Conservation (phyloP, 306 rosid genomes). For the Elaeagnus macrophylla region DNA sequence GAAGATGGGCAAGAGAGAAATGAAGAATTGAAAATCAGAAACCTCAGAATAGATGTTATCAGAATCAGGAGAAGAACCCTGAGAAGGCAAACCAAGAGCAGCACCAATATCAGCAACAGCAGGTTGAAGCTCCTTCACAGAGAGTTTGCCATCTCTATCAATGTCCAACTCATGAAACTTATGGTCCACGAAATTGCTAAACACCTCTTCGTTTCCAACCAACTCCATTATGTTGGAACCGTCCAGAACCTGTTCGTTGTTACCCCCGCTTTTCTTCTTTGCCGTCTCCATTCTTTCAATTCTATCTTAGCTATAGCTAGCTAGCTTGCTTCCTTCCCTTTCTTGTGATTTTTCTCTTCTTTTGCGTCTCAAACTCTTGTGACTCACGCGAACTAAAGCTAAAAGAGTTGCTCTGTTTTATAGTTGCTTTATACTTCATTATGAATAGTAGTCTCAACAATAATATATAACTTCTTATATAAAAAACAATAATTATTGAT, state of each 20-base stretch:
- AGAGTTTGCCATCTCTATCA: constrained; percentile 80
- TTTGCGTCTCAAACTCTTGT: too few species aligned
- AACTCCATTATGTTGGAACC: constrained; percentile 93
- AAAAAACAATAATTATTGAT: too few species aligned
- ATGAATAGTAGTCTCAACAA: too few species aligned
- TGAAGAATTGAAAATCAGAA: not conserved
- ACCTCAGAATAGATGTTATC: constrained; percentile 86
- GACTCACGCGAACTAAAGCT: too few species aligned
- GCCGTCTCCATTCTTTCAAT: not conserved
- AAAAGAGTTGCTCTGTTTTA: too few species aligned
- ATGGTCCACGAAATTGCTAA: constrained; percentile 60
- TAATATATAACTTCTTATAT: too few species aligned
- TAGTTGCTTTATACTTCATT: too few species aligned
- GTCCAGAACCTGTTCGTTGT: constrained; percentile 52
- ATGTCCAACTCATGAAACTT: constrained; percentile 75
- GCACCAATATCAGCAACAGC: constrained; percentile 96
- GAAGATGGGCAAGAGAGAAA: not conserved
- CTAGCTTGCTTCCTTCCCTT: too few species aligned
- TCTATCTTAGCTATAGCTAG: too few species aligned
- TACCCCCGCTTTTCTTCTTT: constrained; percentile 28
- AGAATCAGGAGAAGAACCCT: constrained; percentile 61
- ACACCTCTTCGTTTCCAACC: constrained; percentile 76
- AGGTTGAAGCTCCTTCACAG: constrained; percentile 81
- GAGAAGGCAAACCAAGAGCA: constrained; percentile 90
- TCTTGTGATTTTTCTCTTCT: too few species aligned